Base-by-base conservation (phyloP, 805 yeast genomes). In the Ogataea haglerorum region DNA sequence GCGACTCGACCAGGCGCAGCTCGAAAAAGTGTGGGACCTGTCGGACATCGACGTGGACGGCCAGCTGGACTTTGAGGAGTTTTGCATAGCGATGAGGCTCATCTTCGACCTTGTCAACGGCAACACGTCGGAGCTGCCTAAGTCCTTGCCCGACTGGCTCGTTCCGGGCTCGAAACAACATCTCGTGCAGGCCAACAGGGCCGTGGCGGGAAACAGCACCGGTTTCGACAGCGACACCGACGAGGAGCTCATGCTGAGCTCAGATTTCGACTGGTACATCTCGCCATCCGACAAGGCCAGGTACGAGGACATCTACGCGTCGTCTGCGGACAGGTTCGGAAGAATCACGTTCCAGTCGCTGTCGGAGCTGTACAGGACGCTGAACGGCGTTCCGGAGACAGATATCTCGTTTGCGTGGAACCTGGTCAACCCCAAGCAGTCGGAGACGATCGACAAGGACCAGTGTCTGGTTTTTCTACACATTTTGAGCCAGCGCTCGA, bases 41-140 rank as follows among this genome's bases (percentile, higher is more conserved):
- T 82, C 91, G 2, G 99, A 93, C 61, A 86, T 91, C 41, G 99
- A 93, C 63, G 78, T 80, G 32, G 99, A 93, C 63, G 96, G 96
- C 9, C 70, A 72, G 51, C 72, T 93, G 53, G 99, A 93, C 64
- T 93, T 93, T 61, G 99, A 93, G 65, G 99, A 93, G 67, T 93
- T 93, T 63, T 93, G 97, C 58, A 87, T 93, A 48, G 91, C 97
- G 38, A 93, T 93, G 99, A 75, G 98, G 52, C 73, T 93, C 41
- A 86, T 91, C 32, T 93, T 89, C 59, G 99, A 93, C 60, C 63
- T 84, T 59, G 91, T 93, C 40, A 90, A 93, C 62, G 87, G 90
- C 13, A 68, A 64, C 32, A 51, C 56, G 28, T 52, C 71, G 13
- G 63, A 68, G 14, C 69, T 90, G 5, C 99, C 99, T 1, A 61